Evolutionary conservation across 106 monocot genomes (phyloP), one percentile per base, ranked within the genome.

Genomic region (Dendrobium huoshanense): DNA sequence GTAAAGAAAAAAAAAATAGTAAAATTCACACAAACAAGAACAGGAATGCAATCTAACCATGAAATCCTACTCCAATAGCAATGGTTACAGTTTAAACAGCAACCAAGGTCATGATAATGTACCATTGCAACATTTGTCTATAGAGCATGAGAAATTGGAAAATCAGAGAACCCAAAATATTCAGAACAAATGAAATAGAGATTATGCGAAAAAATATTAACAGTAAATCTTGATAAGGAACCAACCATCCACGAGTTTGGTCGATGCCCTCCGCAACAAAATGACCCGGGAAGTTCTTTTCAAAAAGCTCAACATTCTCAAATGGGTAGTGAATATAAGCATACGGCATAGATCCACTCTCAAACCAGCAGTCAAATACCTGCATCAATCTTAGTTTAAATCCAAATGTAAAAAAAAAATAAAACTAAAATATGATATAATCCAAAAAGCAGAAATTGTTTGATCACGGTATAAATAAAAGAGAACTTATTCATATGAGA

Each of bases 281-380:
- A 82, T 99, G 89, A 7, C 98, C 98, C 79, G 98, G 98, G 80
- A 99, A 99, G 77, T 99, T 99, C 64, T 90, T 95, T 43, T 99
- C 95, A 67, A 99, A 99, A 22, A 95, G 84, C 73, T 93, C 95
- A 73, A 86, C 89, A 87, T 99, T 99, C 88, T 99, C 98, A 86
- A 99, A 99, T 80, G 98, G 98, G 78, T 99, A 99, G 55, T 99
- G 98, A 77, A 99, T 95, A 83, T 99, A 99, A 10, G 98, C 98
- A 91, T 99, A 99, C 1, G 98, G 98, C 98, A 99, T 99, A 9
- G 95, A 99, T 24, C 98, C 98, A 88, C 98, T 99, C 78, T 99
- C 98, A 85, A 99, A 99, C 98, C 98, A 99, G 83, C 98, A 99
- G 74, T 99, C 98, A 95, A 99, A 99, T 51, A 98, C 97, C 97